Base-by-base conservation (phyloP, 164 flowering plant genomes). In the Stephania cephalantha region DNA sequence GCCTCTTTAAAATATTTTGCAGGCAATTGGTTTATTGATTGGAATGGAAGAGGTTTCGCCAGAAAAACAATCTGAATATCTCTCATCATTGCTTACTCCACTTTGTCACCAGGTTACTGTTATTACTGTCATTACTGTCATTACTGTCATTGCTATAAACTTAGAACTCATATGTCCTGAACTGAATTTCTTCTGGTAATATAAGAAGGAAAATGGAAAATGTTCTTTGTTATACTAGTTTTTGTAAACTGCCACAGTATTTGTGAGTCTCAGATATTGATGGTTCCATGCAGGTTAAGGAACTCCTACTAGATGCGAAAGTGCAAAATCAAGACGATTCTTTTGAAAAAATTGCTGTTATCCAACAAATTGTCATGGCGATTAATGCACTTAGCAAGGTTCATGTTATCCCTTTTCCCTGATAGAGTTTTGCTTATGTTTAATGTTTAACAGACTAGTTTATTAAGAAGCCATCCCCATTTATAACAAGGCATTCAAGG, bases 321-420 rank as follows among this genome's bases (percentile, higher is more conserved):
- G 78, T 46, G 55, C 85, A 81, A 55, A 82, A 76, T 78, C 81
- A 79, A 25, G 94, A 90, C 78, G 93, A 84, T 63, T 77, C 86
- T 42, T 73, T 81, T 76, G 82, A 85, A n/a, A 88, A 85, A 78
- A 80, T 96, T 74, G 87, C 81, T 9, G 84, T 70, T 78, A 84
- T 94, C 46, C 97, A 92, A 84, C 95, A 91, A 78, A 86, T 88
- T 72, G 84, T 96, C 58, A 85, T 90, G 91, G 94, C 97, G 44
- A 91, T 96, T 35, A 96, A 92, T 87, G 86, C 98, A 53, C 89
- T 96, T 30, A 94, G 99, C 95, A 96, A 96, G 99, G 99, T 96
- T 35, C 46, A 42, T 75, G 30, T 71, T 4, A 58, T 31, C 67
- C 25, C 61, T 76, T 29, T n/a, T 72, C 6, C 11, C 29, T 4